Evolutionary conservation across 495 filamentous ascomycete species (phyloP).

Genomic region (Neurospora sp.): DNA sequence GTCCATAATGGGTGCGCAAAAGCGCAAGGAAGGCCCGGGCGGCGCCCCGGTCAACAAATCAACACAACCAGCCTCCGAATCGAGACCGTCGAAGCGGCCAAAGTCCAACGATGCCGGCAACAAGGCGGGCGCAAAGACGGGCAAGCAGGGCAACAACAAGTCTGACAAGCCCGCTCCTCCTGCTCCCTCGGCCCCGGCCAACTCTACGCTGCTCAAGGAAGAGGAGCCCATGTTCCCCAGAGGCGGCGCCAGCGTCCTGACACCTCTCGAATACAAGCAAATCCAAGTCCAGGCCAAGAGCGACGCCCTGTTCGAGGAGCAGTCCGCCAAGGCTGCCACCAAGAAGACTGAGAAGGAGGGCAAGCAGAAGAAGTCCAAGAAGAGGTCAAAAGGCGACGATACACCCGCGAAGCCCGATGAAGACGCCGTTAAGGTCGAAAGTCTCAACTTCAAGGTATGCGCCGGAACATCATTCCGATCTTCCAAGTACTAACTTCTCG

Average conservation of each 20-base stretch:
- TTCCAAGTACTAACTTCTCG: slow-evolving; percentile 26
- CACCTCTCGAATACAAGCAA: slow-evolving; percentile 89
- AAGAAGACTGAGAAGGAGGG: slow-evolving; percentile 30
- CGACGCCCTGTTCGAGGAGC: slow-evolving; percentile 89
- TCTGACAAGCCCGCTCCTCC: slow-evolving; percentile 16
- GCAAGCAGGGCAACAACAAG: slow-evolving; percentile 14
- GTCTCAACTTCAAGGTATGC: slow-evolving; percentile 78
- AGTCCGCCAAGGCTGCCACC: slow-evolving; percentile 35
- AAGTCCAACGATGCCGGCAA: slow-evolving; percentile 27
- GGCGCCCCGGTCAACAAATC: slow-evolving; percentile 30
- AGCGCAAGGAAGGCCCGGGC: slow-evolving; percentile 37
- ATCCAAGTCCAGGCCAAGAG: slow-evolving; percentile 87
- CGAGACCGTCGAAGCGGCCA: slow-evolving; percentile 32
- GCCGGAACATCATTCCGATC: not conserved
- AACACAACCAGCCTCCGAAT: slow-evolving; percentile 19
- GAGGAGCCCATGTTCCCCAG: slow-evolving; percentile 87
- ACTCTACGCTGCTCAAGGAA: slow-evolving; percentile 40
- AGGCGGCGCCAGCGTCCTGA: slow-evolving; percentile 83
- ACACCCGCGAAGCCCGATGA: slow-evolving; percentile 34
- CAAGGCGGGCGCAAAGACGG: slow-evolving; percentile 11
- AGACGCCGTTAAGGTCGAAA: slow-evolving; percentile 62
- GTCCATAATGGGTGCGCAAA: slow-evolving; percentile 31
- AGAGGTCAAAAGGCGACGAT: slow-evolving; percentile 45
- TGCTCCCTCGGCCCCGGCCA: slow-evolving; percentile 3
- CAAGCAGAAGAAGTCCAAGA: slow-evolving; percentile 43